These are phyloP conservation scores for Epichloe bromicola DNA, from an alignment of 2,329 filamentous ascomycete species.

Conservation along the genomic window DNA sequence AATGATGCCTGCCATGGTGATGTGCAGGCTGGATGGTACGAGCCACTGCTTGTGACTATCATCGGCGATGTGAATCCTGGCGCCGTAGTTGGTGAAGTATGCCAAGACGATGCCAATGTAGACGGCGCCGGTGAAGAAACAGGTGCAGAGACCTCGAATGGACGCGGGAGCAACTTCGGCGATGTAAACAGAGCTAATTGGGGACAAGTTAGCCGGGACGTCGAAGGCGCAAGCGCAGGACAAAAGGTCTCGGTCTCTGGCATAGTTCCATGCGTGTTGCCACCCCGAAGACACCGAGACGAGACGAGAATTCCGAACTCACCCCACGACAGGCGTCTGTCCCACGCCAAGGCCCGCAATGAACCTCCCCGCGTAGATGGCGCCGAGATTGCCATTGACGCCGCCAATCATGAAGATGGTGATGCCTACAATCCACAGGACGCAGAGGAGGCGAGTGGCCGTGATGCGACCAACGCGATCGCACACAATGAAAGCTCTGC, in stretches of 20 bases:
- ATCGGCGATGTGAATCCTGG: conserved; percentile 34
- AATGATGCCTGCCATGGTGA: conserved; percentile 66
- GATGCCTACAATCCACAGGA: conserved; percentile 45
- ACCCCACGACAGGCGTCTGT: conserved; percentile 51
- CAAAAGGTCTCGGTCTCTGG: too few relatives aligned
- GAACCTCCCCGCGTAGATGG: conserved; percentile 53
- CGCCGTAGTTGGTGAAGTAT: conserved; percentile 62
- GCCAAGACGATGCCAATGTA: conserved; percentile 68
- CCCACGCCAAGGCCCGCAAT: conserved; percentile 54
- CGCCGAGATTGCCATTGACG: conserved; percentile 37
- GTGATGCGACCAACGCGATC: conserved; percentile 50
- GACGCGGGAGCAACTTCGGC: conserved; percentile 58
- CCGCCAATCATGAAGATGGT: conserved; percentile 42
- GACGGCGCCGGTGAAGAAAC: conserved; percentile 39
- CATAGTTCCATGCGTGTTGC: too few relatives aligned
- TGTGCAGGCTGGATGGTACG: conserved; percentile 60
- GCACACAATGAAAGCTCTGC: conserved; percentile 43
- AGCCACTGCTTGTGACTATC: conserved; percentile 40
- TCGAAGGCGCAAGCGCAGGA: too few relatives aligned
- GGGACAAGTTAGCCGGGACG: background rate
- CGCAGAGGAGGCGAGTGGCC: conserved; percentile 45
- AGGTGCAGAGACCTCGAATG: conserved; percentile 61
- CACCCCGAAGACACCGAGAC: background rate
- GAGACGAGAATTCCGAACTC: conserved; percentile 6
- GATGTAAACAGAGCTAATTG: conserved; percentile 49